Base-by-base conservation (phyloP, 78 protist species). In the Polysphondylium violaceum region DNA sequence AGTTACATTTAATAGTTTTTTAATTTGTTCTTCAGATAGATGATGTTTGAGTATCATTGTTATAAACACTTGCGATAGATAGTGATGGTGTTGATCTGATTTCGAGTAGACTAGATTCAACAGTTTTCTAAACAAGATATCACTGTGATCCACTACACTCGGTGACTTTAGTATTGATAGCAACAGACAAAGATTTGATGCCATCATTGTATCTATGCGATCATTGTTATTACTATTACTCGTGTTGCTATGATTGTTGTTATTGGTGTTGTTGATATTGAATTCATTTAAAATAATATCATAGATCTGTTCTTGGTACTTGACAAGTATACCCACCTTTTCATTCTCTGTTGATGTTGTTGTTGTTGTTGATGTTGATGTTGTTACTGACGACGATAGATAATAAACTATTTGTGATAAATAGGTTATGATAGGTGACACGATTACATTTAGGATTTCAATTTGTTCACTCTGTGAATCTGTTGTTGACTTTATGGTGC, bases 111-210 rank as follows among this genome's bases (percentile, higher is more conserved):
- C 91, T 0, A 83, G 31, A 5, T 43, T 43, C 17, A 43, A 27
- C 23, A 83, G 76, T 60, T 71, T 50, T 55, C 91, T 51, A 69
- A 83, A 69, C 21, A 83, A 21, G 35, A 69, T 79, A 19, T 59
- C 51, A 33, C 21, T 51, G n/a, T 35, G 27, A 16, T 29, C 27
- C 1, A 16, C 59, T 12, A 16, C 68, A 27, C 5, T 5, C 4
- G 5, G 29, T 4, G 63, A 56, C 14, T 56, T 6, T 56, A 56
- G 16, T 7, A 56, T 6, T 14, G 63, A 56, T 7, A 17, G 8
- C 16, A 56, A 14, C 6, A 56, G 63, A 14, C 21, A 14, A 4
- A 56, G 16, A 14, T 56, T 56, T 17, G 63, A 56, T 14, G 12
- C 0, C 17, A 29, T 1, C 11, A 21, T 7, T 0, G 16, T 29